Base-by-base conservation (phyloP, 371 early-diverging fungal species). In the Mucor lusitanicus region DNA sequence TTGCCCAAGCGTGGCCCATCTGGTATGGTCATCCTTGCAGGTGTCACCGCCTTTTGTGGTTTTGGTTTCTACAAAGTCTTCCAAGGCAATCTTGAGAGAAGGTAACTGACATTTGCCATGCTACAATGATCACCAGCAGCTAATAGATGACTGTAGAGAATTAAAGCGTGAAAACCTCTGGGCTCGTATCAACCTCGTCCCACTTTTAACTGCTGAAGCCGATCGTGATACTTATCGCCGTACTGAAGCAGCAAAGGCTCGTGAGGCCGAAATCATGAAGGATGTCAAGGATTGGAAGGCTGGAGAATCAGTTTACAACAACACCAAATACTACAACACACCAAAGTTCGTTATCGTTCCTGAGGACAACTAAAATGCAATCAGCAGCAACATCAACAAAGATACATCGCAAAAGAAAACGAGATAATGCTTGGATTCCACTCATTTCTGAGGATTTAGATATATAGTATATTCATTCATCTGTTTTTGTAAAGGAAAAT, bases 201-300 rank as follows among this genome's bases (percentile, higher is more conserved):
- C 99, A 6, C 72, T 97, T 70, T 86, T 97, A 60, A 92, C 94
- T 68, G 97, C 99, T 58, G 99, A 98, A 85, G 76, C 90, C 3
- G 99, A 98, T 78, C 91, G 99, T 44, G 97, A 97, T 76, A 76
- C 85, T 33, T 94, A 94, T 70, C 93, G 98, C 59, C 88, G 97
- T n/a, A 78, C 89, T 56, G 80, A 85, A 44, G 92, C 94, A 9
- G 82, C 90, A 53, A 86, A 88, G 57, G 86, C 85, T 39, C 86
- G 92, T 28, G 99, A 97, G 77, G 85, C 88, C 28, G 91, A 88
- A 68, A 90, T 93, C 65, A 98, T 97, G 97, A 90, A 91, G 84
- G 87, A 91, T 63, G 92, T 94, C 35, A 83, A 88, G 25, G 92
- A 85, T 39, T 70, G 96, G 95, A 85, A 88, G 77, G 87, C 73